phyloP scores from a whole-genome alignment of 306 rosid species.

The Geum urbanum region DNA sequence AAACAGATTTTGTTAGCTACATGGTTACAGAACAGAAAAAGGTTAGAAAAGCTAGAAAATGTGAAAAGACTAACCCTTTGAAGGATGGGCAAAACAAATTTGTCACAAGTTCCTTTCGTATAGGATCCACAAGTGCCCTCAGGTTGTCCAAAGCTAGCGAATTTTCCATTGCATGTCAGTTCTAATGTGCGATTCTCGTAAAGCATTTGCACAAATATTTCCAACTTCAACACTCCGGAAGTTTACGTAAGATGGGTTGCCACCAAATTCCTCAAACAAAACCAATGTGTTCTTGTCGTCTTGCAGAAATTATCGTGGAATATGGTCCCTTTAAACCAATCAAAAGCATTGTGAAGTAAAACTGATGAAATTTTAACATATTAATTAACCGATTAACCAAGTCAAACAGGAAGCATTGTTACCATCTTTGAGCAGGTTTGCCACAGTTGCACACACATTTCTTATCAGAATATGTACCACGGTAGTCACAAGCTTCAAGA shows the following conservation, averaged over 20 bases:
- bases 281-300: constrained; percentile 40
- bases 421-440: constrained; percentile 49
- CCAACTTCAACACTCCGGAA: constrained; percentile 33
- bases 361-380: not conserved
- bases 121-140: constrained; percentile 48
- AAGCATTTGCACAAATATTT: constrained; percentile 30
- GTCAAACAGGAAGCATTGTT: not conserved
- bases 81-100: constrained; percentile 20
- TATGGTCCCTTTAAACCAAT: constrained; percentile 40
- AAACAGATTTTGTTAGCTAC: not conserved
- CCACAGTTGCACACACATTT: constrained; percentile 57
- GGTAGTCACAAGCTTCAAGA: constrained; percentile 46
- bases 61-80: constrained; percentile 14
- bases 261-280: constrained; percentile 57
- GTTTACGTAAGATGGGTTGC: constrained; percentile 39
- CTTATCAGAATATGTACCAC: constrained; percentile 32
- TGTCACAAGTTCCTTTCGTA: constrained; percentile 32
- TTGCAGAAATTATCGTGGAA: constrained; percentile 38
- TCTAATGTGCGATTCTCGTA: constrained; percentile 38
- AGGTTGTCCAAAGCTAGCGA: constrained; percentile 52
- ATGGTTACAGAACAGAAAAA: not conserved
- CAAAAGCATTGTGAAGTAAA: not conserved
- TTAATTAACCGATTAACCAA: not conserved
- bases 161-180: constrained; percentile 40
- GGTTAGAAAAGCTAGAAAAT: not conserved